Percentiles rank a stretch among this genome's conserved stretches.
These are phyloP conservation scores for Dicorynia guianensis DNA, from an alignment of 306 rosid genomes.

Conservation along the genomic window DNA sequence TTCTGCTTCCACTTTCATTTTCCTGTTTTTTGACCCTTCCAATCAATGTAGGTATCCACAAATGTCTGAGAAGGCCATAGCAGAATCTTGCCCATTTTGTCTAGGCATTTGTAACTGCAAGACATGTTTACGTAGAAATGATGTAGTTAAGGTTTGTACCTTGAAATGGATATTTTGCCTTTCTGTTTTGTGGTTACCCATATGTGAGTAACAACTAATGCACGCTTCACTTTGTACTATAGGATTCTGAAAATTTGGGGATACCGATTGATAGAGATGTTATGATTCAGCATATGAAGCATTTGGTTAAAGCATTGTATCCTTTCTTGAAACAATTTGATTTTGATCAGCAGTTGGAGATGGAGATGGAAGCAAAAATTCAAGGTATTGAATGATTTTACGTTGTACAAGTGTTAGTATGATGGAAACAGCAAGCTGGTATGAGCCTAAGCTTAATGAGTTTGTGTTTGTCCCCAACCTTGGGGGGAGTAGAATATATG, in stretches of 20 bases:
- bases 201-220: conserved; percentile 7
- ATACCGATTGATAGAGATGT: conserved; percentile 20
- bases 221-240: conserved; percentile 6
- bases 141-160: conserved; percentile 10
- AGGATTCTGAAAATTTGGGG: conserved; percentile 26
- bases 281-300: conserved; percentile 30
- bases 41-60: conserved; percentile 30
- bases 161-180: neutral
- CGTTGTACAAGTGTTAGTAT: neutral
- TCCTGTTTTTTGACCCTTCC: neutral
- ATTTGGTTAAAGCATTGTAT: conserved; percentile 31
- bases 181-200: neutral
- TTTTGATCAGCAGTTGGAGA: conserved; percentile 39
- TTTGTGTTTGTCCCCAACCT: neutral
- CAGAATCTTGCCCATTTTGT: conserved; percentile 40
- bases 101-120: conserved; percentile 40
- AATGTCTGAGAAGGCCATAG: conserved; percentile 34
- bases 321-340: conserved; percentile 39
- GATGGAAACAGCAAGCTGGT: neutral
- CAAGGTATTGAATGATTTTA: conserved; percentile 19
- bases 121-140: conserved; percentile 34
- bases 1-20: neutral
- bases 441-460: neutral
- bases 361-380: conserved; percentile 40
- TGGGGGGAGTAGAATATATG: neutral